Conservation (phyloP, 1,139 yeast species). For the Scheffersomyces segobiensis region DNA sequence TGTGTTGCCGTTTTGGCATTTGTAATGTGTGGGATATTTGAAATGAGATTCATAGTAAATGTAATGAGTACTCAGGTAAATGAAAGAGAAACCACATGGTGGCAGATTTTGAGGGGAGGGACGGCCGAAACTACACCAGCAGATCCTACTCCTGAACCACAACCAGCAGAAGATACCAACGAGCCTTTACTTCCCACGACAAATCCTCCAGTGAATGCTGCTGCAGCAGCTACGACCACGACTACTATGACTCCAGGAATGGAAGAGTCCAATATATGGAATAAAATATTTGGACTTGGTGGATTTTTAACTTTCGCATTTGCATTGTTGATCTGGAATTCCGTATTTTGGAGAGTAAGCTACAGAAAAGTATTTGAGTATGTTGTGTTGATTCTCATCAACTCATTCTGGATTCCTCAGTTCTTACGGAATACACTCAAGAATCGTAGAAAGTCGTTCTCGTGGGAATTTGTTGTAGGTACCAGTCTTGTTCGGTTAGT, state of each 20-base stretch:
- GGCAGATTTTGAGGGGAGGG: slow-evolving; percentile 61
- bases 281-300: slow-evolving; percentile 62
- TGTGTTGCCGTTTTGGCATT: slow-evolving; percentile 71
- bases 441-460: slow-evolving; percentile 66
- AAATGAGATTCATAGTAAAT: slow-evolving; percentile 69
- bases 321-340: slow-evolving; percentile 57
- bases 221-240: slow-evolving; percentile 5
- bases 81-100: slow-evolving; percentile 65
- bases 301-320: slow-evolving; percentile 60
- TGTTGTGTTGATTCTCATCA: slow-evolving; percentile 48
- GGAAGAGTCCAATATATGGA: slow-evolving; percentile 60
- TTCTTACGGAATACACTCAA: slow-evolving; percentile 74
- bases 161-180: background rate
- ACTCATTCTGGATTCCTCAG: slow-evolving; percentile 91
- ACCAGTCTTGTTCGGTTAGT: slow-evolving; percentile 60
- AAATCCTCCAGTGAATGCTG: slow-evolving; percentile 4
- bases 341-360: slow-evolving; percentile 63
- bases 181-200: slow-evolving; percentile 3
- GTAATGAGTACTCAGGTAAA: slow-evolving; percentile 73
- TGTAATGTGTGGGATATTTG: slow-evolving; percentile 73
- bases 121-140: slow-evolving; percentile 15
- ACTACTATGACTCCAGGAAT: slow-evolving; percentile 11
- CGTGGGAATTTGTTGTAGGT: slow-evolving; percentile 71
- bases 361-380: slow-evolving; percentile 62
- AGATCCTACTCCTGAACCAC: slow-evolving; percentile 6